Base-by-base conservation (phyloP, 495 filamentous ascomycete genomes). In the Penicillium atrosanguineum region DNA sequence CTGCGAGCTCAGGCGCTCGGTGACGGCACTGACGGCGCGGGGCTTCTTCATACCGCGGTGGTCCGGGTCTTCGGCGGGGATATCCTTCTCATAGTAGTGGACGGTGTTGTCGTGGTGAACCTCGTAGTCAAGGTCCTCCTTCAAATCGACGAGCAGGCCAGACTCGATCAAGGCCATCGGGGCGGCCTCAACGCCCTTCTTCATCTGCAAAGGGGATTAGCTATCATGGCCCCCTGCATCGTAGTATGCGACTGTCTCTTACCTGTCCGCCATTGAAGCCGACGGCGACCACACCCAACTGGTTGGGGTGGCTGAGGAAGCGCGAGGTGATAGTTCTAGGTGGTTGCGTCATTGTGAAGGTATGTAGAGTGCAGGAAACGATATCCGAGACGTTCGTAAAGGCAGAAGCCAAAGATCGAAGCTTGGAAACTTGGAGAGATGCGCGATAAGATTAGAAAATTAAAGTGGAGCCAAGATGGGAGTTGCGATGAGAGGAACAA, bases 251-350 rank as follows among this genome's bases (percentile, higher is more conserved):
- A 48, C 8, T 9, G 18, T n/a, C 43, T 59, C 75, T 60, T 82
- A 93, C 92, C 82, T 98, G 94, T 46, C 94, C 94, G 61, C 95
- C 94, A 50, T 91, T 95, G 79, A 98, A 98, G 53, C 93, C 93
- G 18, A 97, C 94, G 25, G 93, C 92, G 37, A 97, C 89, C 46
- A 98, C 80, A 51, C 94, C 94, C 49, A 98, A 81, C 57, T 97
- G 84, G 66, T 87, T 77, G 46, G 82, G 79, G 56, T 84, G 76
- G 55, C 85, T 73, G 54, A 98, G 88, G 75, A 96, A 98, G 60
- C 87, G 89, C 61, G 90, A 86, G 51, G 79, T 62, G 57, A 95
- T 81, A 3, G 31, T 34, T 46, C 87, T 88, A 3, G 89, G 84
- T 16, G 90, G 90, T 55, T 76, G 74, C 31, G 83, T 83, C 83